Evolutionary conservation across 805 yeast species (phyloP), one percentile per base, ranked within the genome.

Genomic region (Candida sphagnicola): DNA sequence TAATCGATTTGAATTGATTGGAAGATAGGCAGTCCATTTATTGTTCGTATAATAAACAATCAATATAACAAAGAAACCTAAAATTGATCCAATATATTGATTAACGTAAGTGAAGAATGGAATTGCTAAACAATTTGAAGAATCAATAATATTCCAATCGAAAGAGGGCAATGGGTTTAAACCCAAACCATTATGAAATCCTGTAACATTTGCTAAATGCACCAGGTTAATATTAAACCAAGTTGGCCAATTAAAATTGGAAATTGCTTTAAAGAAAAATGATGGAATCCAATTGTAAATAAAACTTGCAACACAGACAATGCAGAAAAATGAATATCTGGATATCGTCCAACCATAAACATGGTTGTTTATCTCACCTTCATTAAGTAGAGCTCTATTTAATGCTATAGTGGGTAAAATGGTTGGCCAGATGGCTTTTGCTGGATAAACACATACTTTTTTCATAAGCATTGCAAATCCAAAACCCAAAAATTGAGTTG

Each of bases 401-500:
- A 67, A 55, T 2, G 73, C 73, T 38, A 68, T 60, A 2, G 68
- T 62, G 4, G 74, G 74, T 24, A 68, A 46, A 18, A 67, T 56
- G 3, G 72, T 66, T 16, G 74, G 74, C 74, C 74, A 68, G 11
- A 68, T 44, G 0, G 73, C 57, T 43, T 63, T 67, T 17, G 57
- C 56, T 2, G 74, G 74, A 42, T 67, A 67, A 6, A 68, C 59
- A 40, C 72, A 69, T 23, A 81, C 74, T 42, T 75, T 72, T 50
- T 83, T 70, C 69, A 80, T 69, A 15, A 81, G 50, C 35, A 84
- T 82, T 4, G 87, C 85, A 53, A 82, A 72, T 1, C 85, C 81
- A 50, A 78, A 75, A 17, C 88, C 89, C 46, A 82, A 59, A 44
- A 75, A 77, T 51, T 80, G 82, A 2, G 85, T 69, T 2, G 82